These are phyloP conservation scores for Coniferiporia weirii DNA, from an alignment of 1,284 basidiomycete species.

Conservation along the genomic window DNA sequence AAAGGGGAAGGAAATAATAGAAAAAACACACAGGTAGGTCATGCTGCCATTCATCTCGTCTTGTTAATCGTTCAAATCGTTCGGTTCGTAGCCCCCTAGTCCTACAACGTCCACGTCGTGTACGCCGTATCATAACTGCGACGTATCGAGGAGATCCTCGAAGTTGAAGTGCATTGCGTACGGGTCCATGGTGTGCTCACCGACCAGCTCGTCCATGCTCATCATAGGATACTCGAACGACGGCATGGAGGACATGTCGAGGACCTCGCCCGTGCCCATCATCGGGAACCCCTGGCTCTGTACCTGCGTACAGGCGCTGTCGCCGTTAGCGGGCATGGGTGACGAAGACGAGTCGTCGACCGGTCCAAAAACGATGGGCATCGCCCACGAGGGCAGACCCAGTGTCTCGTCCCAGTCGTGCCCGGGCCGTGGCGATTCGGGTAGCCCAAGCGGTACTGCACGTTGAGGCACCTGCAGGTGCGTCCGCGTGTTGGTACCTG, in stretches of 20 bases:
- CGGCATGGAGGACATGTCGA: neutral
- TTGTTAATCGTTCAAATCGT: neutral
- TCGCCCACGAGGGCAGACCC: conserved; percentile 14
- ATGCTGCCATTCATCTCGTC: neutral
- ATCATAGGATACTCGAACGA: neutral
- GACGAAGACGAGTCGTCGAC: neutral
- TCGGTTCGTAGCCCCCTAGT: neutral
- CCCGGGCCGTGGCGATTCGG: conserved; percentile 4
- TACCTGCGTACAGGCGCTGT: neutral
- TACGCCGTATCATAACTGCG: conserved; percentile 6
- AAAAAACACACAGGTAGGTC: neutral
- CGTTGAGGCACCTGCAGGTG: neutral
- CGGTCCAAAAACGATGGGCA: neutral
- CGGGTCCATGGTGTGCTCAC: neutral
- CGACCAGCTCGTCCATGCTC: conserved; percentile 8
- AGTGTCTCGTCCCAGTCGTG: conserved; percentile 1
- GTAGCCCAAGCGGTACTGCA: neutral
- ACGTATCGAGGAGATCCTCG: conserved; percentile 15
- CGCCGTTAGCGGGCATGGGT: neutral
- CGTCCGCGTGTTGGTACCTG: neutral
- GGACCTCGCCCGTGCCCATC: neutral
- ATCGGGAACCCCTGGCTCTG: neutral
- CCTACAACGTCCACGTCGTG: neutral
- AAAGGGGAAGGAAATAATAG: neutral
- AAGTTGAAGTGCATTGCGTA: conserved; percentile 4